A percentile compares a stretch with the other conserved stretches of the same genome.
These are phyloP conservation scores for Aspergillus indologenus DNA, from an alignment of 495 filamentous ascomycete species.

Conservation along the genomic window DNA sequence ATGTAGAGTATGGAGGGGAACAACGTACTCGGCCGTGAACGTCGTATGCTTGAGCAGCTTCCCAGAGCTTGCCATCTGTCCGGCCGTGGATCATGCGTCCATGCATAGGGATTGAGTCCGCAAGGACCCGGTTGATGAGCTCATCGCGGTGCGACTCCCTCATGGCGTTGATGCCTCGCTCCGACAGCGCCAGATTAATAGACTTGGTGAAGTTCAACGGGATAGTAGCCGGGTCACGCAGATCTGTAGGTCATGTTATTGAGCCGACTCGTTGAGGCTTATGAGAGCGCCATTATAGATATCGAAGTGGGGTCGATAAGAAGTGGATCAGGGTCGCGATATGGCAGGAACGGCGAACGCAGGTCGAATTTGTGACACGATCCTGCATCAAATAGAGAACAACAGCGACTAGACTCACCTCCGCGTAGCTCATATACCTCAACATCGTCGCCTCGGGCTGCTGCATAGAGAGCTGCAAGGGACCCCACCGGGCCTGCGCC, in stretches of 20 bases:
- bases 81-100: constrained; percentile 96
- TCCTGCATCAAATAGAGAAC: neutral
- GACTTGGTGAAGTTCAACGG: constrained; percentile 96
- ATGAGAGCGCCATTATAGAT: neutral
- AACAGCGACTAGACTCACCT: constrained; percentile 58
- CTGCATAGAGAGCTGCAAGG: constrained; percentile 88
- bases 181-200: constrained; percentile 93
- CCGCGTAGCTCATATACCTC: constrained; percentile 91
- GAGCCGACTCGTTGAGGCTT: neutral
- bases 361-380: neutral
- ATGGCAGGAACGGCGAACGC: neutral
- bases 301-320: neutral
- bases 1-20: constrained; percentile 4
- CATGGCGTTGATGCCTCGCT: constrained; percentile 90
- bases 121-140: constrained; percentile 69
- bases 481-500: constrained; percentile 93
- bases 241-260: constrained; percentile 53
- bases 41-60: constrained; percentile 85
- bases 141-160: constrained; percentile 57
- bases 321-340: neutral
- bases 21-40: constrained; percentile 77
- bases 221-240: constrained; percentile 76
- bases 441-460: constrained; percentile 78
- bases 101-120: constrained; percentile 83
- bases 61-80: constrained; percentile 62